Base-by-base conservation (phyloP, 2,329 filamentous ascomycete genomes). In the Sporothrix brasiliensis region DNA sequence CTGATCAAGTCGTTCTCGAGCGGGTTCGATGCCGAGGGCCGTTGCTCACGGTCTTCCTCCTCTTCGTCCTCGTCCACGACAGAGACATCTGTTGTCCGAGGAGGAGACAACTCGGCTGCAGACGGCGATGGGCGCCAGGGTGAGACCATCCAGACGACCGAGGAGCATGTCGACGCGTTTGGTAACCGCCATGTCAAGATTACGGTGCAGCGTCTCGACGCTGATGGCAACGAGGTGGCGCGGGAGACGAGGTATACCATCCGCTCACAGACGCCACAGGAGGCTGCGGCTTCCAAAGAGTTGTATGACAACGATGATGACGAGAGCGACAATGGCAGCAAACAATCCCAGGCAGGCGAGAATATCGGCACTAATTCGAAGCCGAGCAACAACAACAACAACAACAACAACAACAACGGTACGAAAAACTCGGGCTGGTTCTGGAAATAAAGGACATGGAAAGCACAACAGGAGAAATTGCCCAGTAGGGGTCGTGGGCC, bases 101-200 rank as follows among this genome's bases (percentile, higher is more conserved):
- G 41, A 34, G 5, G 53, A 19, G 53, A 34, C 53, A 7, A 34
- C n/a, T 44, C 11, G 21, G 39, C 27, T 39, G 21, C 65, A 21
- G 52, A 52, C 69, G 14, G 9, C 4, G 52, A 58, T 30, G 41
- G 27, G 2, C 58, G 50, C 7, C 58, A 68, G 11, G 69, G 69
- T 44, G 67, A 79, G 68, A 77, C 79, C 34, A 76, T 80, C 34
- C 77, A 78, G 70, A 79, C 78, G 1, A 80, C 77, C 34, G 78
- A 82, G 4, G 81, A 84, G 72, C 79, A 81, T 67, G 78, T 82
- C 4, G 83, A 85, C 74, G 73, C 76, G 9, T 79, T 79, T 67
- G 83, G 83, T 44, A 81, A 83, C 72, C 73, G 79, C 14, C 82
- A 83, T 70, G 79, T 78, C 67, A 83, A 80, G 73, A 78, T 79